phyloP scores from a whole-genome alignment of 2,329 filamentous ascomycete species.

The Colletotrichum spaethianum region DNA sequence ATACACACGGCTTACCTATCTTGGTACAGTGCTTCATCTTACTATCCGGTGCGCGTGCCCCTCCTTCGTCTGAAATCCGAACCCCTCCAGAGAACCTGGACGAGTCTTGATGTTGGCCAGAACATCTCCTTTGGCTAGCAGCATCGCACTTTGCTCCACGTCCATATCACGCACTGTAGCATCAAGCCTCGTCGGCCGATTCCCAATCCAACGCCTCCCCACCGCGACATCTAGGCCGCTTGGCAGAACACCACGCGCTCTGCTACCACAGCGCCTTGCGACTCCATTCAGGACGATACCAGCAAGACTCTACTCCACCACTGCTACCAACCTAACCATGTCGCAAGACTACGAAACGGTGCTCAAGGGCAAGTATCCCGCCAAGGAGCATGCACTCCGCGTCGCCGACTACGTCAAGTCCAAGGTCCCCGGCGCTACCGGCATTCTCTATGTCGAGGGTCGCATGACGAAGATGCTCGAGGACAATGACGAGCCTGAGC shows the following conservation, averaged over 20 bases:
- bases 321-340: conserved; percentile 13
- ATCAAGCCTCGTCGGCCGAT: not conserved
- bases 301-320: conserved; percentile 16
- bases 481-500: conserved; percentile 87
- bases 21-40: conserved; percentile 9
- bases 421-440: conserved; percentile 74
- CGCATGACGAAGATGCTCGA: conserved; percentile 86
- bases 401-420: conserved; percentile 85
- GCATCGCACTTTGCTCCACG: conserved; percentile 4
- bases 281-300: not conserved
- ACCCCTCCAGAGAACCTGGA: conserved; percentile 8
- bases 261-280: conserved; percentile 4
- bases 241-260: conserved; percentile 3
- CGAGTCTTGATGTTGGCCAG: conserved; percentile 32
- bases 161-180: conserved; percentile 1
- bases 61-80: conserved; percentile 31
- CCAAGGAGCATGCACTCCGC: conserved; percentile 86
- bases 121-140: conserved; percentile 27
- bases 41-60: conserved; percentile 20
- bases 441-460: conserved; percentile 90
- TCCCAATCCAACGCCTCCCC: conserved; percentile 1
- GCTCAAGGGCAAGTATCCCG: conserved; percentile 79
- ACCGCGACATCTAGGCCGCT: conserved; percentile 20
- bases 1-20: conserved; percentile 27
- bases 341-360: conserved; percentile 62